Evolutionary conservation across 768 basidiomycete genomes (phyloP), one percentile per base, ranked within the genome.

Genomic region (Tricholoma terreum): DNA sequence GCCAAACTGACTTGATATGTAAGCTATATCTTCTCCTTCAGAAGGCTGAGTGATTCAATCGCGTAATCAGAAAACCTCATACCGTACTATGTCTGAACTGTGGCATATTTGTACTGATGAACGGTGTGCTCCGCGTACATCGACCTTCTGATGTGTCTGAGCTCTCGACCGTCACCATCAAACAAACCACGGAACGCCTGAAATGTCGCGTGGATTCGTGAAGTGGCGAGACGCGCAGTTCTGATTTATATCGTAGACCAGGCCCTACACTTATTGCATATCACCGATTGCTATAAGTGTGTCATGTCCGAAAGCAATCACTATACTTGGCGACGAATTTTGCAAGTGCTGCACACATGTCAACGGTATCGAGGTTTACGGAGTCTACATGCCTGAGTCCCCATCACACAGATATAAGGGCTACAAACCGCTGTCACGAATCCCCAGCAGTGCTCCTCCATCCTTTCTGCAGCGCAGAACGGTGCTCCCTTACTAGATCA

Each of bases 1-100:
- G 80, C 87, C 6, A 82, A 77, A 65, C 69, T 90, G 38, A 80
- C 57, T 4, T 66, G 50, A 46, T 36, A 9, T 49, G 27, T 31
- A 17, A 6, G 24, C 6, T 6, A 6, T 27, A 6, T 27, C 24
- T 27, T 27, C 24, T 27, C 24, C 24, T 27, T 27, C 27, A 48
- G 2, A 48, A 30, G 27, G 46, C 6, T 30, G 27, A 27, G n/a
- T 27, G 24, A 27, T 27, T 27, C 24, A 27, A 27, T n/a, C 10
- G 8, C 19, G 19, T 42, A 42, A 42, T 42, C 19, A 21, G 7
- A 9, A 42, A n/a, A 10, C 19, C 7, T 42, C 17, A 6, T 42
- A 1, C 40, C 6, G 24, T 27, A 27, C 24, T 27, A 27, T 27
- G 24, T 27, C 24, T 27, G 6, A 27, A 42, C 40, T 8, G 8